These are phyloP conservation scores for Fagus sylvatica DNA, from an alignment of 306 rosid species.

Conservation along the genomic window DNA sequence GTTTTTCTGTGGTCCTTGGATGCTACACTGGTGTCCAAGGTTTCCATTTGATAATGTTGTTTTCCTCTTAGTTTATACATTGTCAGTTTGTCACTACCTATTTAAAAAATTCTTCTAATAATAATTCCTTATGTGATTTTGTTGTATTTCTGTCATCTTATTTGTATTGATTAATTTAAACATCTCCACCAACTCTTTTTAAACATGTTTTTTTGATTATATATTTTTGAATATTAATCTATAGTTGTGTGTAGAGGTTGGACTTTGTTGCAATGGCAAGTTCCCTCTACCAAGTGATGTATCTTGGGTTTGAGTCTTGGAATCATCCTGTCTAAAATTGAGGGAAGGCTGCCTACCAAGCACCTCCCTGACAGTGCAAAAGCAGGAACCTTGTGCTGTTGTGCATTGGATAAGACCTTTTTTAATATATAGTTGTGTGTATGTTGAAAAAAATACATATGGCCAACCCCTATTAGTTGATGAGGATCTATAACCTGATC, in stretches of 20 bases:
- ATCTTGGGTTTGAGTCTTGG: no score
- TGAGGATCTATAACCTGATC: background rate
- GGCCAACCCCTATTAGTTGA: background rate
- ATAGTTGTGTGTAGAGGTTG: background rate
- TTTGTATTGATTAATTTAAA: background rate
- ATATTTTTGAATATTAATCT: background rate
- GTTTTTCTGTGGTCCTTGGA: constrained; percentile 11
- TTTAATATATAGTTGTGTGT: background rate
- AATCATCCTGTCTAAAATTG: no score
- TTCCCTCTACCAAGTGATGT: no score
- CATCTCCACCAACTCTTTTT: background rate
- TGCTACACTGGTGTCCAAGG: constrained; percentile 10
- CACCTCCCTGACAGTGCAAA: no score
- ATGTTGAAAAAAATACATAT: background rate
- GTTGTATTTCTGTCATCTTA: background rate
- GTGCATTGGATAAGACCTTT: no score
- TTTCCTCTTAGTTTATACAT: background rate
- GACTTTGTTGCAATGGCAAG: no score
- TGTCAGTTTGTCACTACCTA: background rate
- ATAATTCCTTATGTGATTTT: background rate
- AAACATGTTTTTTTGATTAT: background rate
- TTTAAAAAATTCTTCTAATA: background rate
- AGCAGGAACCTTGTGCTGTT: no score
- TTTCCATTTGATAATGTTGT: constrained; percentile 12
- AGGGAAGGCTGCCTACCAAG: no score